phyloP scores from a whole-genome alignment of 441 rosid genomes.

The Populus tomentosa region DNA sequence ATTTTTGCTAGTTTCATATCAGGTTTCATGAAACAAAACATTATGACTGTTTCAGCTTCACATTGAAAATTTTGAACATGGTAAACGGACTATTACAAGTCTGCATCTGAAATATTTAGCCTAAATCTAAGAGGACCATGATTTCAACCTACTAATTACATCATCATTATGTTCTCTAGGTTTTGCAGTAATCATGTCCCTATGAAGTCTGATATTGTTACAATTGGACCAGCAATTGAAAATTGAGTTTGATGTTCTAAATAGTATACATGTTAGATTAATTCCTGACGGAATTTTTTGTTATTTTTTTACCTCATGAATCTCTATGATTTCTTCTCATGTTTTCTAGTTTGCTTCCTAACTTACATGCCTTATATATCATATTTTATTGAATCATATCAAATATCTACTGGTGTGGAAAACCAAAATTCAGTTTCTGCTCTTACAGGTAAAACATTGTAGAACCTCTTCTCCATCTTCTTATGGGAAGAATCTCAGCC shows the following conservation, averaged over 20 bases:
- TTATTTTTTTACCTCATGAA: neutral
- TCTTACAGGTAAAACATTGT: slow-evolving; percentile 73
- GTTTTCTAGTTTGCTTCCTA: neutral
- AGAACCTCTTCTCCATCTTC: slow-evolving; percentile 60
- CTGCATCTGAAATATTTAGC: neutral
- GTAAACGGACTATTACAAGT: neutral
- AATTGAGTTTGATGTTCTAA: neutral
- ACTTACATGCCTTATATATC: neutral
- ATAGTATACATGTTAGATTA: neutral
- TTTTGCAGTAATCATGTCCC: neutral
- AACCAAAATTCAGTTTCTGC: slow-evolving; percentile 14
- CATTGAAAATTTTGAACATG: neutral
- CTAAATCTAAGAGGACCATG: neutral
- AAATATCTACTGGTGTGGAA: neutral
- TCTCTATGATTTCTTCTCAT: neutral
- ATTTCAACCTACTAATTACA: neutral
- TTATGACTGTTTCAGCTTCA: neutral
- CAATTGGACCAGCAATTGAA: neutral
- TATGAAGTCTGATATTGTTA: neutral
- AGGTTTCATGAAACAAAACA: neutral
- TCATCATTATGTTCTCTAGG: neutral
- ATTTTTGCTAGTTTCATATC: neutral
- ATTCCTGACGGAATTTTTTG: neutral
- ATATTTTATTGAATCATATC: neutral
- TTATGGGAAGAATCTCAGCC: slow-evolving; percentile 54